Evolutionary conservation across 352 stramenopile genomes (phyloP).

Genomic region (Pythium rishiriense): DNA sequence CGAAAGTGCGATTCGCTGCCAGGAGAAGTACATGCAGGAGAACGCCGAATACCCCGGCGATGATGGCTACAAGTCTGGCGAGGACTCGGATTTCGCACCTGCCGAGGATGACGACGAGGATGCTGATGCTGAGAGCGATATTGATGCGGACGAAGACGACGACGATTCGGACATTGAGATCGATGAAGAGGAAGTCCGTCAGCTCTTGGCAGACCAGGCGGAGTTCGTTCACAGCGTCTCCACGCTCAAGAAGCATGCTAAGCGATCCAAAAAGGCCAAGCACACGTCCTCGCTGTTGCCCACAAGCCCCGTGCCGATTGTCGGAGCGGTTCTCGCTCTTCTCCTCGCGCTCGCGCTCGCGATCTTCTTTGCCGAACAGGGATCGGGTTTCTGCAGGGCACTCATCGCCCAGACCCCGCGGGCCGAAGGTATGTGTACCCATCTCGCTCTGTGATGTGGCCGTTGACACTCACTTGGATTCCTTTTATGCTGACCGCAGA

Average conservation of each 20-base stretch:
- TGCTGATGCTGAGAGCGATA: conserved; percentile 16
- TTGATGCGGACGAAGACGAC: conserved; percentile 31
- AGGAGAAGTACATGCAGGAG: conserved; percentile 43
- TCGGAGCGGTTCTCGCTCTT: conserved; percentile 38
- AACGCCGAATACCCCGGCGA: conserved; percentile 34
- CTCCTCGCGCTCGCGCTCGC: conserved; percentile 42
- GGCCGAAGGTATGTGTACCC: conserved; percentile 21
- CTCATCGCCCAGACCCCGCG: conserved; percentile 11
- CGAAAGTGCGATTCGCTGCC: conserved; percentile 44
- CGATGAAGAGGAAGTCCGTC: conserved; percentile 42
- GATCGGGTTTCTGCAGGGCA: conserved; percentile 24
- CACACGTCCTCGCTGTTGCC: conserved; percentile 6
- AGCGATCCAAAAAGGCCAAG: conserved; percentile 34
- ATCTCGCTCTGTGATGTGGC: background rate
- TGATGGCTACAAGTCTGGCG: conserved; percentile 50
- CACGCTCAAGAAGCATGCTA: conserved; percentile 42
- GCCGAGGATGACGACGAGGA: conserved; percentile 45
- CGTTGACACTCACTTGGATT: background rate
- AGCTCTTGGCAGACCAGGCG: conserved; percentile 23
- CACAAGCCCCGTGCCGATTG: conserved; percentile 31
- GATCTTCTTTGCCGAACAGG: conserved; percentile 42
- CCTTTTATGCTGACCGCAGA: background rate
- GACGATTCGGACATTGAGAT: conserved; percentile 45
- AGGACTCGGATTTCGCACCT: conserved; percentile 61
- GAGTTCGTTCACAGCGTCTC: conserved; percentile 17